Percentiles rank a stretch among this genome's conserved stretches.
Evolutionary conservation across 192 early-diverging fungal genomes (phyloP).

Genomic region (Pilobolus umbonatus): DNA sequence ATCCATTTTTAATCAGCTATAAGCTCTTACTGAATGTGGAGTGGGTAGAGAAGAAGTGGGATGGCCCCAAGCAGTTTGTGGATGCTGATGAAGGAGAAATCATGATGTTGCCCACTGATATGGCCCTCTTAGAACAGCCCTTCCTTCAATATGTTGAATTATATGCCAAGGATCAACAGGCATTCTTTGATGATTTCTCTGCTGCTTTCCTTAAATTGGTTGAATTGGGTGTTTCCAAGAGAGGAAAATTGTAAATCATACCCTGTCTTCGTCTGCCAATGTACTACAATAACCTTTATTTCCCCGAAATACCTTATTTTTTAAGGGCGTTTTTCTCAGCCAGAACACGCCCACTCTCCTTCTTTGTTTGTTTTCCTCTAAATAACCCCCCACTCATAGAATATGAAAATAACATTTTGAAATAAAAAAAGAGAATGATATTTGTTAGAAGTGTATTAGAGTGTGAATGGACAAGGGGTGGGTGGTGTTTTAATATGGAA

Average conservation of each 20-base stretch:
- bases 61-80: conserved; percentile 37
- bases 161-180: conserved; percentile 63
- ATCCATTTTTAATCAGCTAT: conserved; percentile 16
- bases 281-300: no score
- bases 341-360: no score
- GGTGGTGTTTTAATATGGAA: no score
- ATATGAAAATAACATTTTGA: no score
- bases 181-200: conserved; percentile 57
- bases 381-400: no score
- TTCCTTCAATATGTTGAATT: conserved; percentile 55
- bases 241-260: conserved; percentile 30
- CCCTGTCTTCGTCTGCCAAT: no score
- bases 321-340: no score
- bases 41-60: conserved; percentile 36
- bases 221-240: conserved; percentile 42
- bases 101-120: conserved; percentile 72
- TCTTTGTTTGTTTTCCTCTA: no score
- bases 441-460: no score
- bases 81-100: conserved; percentile 33
- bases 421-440: no score
- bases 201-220: conserved; percentile 44
- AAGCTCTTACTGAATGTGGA: conserved; percentile 27
- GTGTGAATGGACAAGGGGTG: no score
- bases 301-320: no score
- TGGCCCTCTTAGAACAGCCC: conserved; percentile 59